Base-by-base conservation (phyloP, 306 rosid genomes). In the Dryas octopetala region DNA sequence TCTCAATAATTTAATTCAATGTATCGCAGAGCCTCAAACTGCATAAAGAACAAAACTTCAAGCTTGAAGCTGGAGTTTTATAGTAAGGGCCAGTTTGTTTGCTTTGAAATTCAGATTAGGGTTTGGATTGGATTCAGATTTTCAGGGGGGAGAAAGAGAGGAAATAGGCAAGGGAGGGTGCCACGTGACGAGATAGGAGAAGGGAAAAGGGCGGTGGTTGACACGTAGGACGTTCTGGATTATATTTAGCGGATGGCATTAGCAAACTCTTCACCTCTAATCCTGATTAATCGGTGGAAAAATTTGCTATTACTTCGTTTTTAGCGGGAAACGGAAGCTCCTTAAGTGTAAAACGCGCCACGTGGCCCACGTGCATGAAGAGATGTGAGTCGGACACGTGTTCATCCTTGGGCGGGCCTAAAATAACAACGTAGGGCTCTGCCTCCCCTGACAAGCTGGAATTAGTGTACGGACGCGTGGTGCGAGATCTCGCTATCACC, bases 121-220 rank as follows among this genome's bases (percentile, higher is more conserved):
- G 52, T 70, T 71, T 66, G 54, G 70, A 23, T 23, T 23, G 66
- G 71, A 32, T 16, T 63, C 73, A 48, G 53, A 63, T 41, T 17
- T 57, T 76, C 62, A 5, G 78, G 68, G 69, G 70, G 69, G 68
- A 51, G 70, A 44, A 57, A 50, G 65, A 26, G 53, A 15, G 40
- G 41, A 12, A 64, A 66, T 46, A 59, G 14, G 14, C 14, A 2
- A 9, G 71, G 46, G 43, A 16, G 38, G 11, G 47, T 6, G 44
- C 65, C 84, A 84, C 88, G 87, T 84, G 92, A 71, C 77, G 16
- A 1, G 17, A 72, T 0, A 0, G 0, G 40, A 82, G 78, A 70
- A 73, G 83, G 45, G 17, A 26, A 12, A 46, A 9, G 0, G 79
- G 41, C 81, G 88, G 88, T 82, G 45, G 46, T 0, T 13, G 83